A percentile compares a stretch with the other conserved stretches of the same genome.
Conservation (phyloP, 1,139 yeast genomes). For the Pichia sp. region DNA sequence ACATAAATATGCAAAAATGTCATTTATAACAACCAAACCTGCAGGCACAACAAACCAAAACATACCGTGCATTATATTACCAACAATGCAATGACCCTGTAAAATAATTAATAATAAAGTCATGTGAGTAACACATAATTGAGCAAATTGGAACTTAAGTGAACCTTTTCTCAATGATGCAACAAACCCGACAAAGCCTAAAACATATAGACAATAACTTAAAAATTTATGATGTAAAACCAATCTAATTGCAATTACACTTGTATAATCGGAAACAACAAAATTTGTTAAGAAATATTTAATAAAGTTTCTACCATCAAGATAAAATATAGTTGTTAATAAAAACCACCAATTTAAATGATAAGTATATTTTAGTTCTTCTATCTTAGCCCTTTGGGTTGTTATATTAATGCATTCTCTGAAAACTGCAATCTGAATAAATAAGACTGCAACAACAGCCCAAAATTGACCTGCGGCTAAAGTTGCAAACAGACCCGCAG, state of each 20-base stretch:
- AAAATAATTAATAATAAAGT: slow-evolving; percentile 82
- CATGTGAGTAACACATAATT: slow-evolving; percentile 92
- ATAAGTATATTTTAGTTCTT: slow-evolving; percentile 68
- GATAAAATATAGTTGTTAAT: slow-evolving; percentile 74
- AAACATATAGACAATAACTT: slow-evolving; percentile 74
- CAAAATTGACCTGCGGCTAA: slow-evolving; percentile 86
- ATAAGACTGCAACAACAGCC: slow-evolving; percentile 62
- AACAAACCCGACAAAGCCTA: slow-evolving; percentile 88
- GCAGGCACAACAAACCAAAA: slow-evolving; percentile 94
- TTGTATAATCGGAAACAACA: slow-evolving; percentile 39
- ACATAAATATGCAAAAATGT: slow-evolving; percentile 92
- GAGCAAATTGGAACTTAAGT: slow-evolving; percentile 88
- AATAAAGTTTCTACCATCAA: slow-evolving; percentile 81
- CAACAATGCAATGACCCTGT: slow-evolving; percentile 90
- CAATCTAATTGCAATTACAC: slow-evolving; percentile 30
- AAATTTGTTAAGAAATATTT: slow-evolving; percentile 45
- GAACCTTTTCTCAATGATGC: slow-evolving; percentile 84
- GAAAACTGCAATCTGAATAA: slow-evolving; percentile 76
- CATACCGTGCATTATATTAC: slow-evolving; percentile 82
- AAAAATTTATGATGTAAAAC: slow-evolving; percentile 76
- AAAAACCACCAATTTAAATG: slow-evolving; percentile 87
- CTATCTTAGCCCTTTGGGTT: slow-evolving; percentile 75
- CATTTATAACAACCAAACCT: slow-evolving; percentile 86
- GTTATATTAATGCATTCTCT: slow-evolving; percentile 89
- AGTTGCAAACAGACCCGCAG: slow-evolving; percentile 60